Percentiles rank a stretch among this genome's conserved stretches.
phyloP scores from a whole-genome alignment of 306 rosid species.

The Adenanthera pavonina region DNA sequence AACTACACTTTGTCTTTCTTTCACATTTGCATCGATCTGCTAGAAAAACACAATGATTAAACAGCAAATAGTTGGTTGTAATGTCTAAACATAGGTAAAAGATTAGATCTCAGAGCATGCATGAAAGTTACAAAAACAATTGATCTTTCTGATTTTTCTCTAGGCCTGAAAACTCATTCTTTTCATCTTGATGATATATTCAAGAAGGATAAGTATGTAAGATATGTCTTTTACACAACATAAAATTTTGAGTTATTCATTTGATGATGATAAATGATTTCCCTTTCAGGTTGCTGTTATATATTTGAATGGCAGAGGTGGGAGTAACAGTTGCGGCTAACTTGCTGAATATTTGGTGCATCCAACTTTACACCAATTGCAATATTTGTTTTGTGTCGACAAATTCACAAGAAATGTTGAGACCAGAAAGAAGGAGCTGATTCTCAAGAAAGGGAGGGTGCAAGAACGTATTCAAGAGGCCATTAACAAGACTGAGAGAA shows the following conservation, averaged over 20 bases:
- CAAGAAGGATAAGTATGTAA: neutral
- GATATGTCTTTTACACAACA: neutral
- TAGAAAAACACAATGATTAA: neutral
- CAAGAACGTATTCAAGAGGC: neutral
- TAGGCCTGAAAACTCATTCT: neutral
- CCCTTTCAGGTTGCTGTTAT: neutral
- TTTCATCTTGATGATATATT: neutral
- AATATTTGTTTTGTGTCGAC: neutral
- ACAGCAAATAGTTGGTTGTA: neutral
- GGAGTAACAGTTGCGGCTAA: neutral
- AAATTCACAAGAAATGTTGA: neutral
- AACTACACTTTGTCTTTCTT: neutral
- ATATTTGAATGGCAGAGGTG: neutral
- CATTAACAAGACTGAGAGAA: neutral
- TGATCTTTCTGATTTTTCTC: neutral
- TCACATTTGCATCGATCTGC: neutral
- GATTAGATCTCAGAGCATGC: neutral
- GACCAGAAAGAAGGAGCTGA: neutral
- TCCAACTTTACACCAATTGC: neutral
- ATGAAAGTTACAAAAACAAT: neutral
- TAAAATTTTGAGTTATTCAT: neutral
- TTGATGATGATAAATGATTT: neutral
- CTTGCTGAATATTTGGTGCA: neutral
- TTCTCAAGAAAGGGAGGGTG: neutral
- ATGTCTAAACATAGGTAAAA: neutral